Base-by-base conservation (phyloP, 805 yeast genomes). In the Starmerella potacharoeniae region DNA sequence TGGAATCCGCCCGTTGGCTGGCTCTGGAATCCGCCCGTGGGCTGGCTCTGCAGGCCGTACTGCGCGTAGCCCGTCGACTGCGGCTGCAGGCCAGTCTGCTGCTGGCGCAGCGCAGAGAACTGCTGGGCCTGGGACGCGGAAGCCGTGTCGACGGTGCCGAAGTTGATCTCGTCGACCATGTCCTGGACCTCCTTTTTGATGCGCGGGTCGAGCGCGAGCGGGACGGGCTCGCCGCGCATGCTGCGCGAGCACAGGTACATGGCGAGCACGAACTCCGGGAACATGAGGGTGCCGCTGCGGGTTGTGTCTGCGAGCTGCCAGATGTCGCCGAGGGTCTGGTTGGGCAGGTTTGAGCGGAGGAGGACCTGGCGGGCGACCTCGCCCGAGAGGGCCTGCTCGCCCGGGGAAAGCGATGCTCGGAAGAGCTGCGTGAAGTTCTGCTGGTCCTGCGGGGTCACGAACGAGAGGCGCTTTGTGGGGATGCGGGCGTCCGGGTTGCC, bases 251-350 rank as follows among this genome's bases (percentile, higher is more conserved):
- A 89, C 62, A 91, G 75, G 68, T 89, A 91, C 75, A 91, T 81
- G 16, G 96, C 89, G 60, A 91, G 74, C 14, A 95, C 95, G 74
- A 91, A 91, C 69, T 91, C 97, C 2, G 97, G 97, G 66, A 90
- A 91, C 62, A 91, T 71, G 58, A 91, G 77, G 54, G 81, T 77
- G 1, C 97, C 97, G 7, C 93, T 82, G 64, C 81, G 84, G 62
- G 82, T 85, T 2, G 95, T 83, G 66, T 91, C 97, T n/a, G 95
- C 79, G 55, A 91, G 73, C 29, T 84, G 82, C 97, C 97, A 91
- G 58, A 91, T 84, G 62, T 81, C 87, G 3, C 91, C 91, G 62
- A 91, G 75, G 44, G 83, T 80, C 30, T 78, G 75, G 3, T 95
- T 88, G 43, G 80, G 74, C 53, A 91, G 74, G 6, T 87, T 86